These are phyloP conservation scores for Tricholoma furcatifolium DNA, from an alignment of 768 basidiomycete species.

Conservation along the genomic window DNA sequence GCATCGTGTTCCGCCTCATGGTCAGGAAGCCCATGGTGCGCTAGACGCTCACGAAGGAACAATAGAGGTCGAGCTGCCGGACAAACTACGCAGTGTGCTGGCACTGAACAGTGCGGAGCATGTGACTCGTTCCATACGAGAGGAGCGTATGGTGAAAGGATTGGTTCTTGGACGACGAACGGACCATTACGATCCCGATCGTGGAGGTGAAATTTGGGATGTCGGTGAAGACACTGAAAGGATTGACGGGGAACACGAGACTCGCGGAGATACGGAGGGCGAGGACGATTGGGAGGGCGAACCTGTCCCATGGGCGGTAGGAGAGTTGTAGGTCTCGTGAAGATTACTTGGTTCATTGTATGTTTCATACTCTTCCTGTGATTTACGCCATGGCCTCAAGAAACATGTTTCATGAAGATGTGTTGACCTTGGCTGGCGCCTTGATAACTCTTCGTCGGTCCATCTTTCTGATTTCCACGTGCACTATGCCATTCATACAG, in stretches of 20 bases:
- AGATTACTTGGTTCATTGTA: constrained; percentile 10
- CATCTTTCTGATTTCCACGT: neutral
- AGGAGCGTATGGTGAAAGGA: constrained; percentile 55
- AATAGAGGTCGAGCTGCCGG: constrained; percentile 61
- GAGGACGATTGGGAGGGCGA: constrained; percentile 82
- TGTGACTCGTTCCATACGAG: constrained; percentile 39
- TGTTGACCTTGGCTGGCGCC: neutral
- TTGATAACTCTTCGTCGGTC: neutral
- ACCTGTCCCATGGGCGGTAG: constrained; percentile 79
- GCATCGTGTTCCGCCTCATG: constrained; percentile 31
- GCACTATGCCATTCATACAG: constrained; percentile 1
- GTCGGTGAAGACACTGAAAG: constrained; percentile 59
- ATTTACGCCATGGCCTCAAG: constrained; percentile 11
- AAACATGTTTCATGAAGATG: constrained; percentile 14
- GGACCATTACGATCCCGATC: constrained; percentile 57
- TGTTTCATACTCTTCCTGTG: constrained; percentile 11
- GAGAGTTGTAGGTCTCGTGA: constrained; percentile 51
- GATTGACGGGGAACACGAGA: constrained; percentile 24
- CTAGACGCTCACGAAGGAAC: constrained; percentile 29
- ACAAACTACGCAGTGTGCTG: constrained; percentile 62
- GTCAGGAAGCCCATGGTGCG: constrained; percentile 17
- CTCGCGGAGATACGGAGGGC: constrained; percentile 33
- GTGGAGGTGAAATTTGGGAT: constrained; percentile 76
- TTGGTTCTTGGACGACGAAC: constrained; percentile 59
- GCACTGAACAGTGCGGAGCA: constrained; percentile 52